phyloP scores from a whole-genome alignment of 2,329 filamentous ascomycete genomes.

The Cladosporium sp. region DNA sequence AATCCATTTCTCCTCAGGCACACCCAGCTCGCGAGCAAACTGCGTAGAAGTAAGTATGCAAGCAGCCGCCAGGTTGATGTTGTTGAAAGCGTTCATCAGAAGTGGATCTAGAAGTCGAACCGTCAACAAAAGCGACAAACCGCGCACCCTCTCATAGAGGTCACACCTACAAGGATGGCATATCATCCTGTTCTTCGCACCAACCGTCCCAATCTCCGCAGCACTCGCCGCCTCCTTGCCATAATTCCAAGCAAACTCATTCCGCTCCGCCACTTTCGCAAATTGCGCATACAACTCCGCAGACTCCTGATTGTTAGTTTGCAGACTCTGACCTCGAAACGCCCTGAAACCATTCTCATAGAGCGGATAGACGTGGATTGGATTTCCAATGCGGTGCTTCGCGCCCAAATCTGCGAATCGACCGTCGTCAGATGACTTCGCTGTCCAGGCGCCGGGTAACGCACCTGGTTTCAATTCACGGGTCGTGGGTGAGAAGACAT shows the following conservation, averaged over 20 bases:
- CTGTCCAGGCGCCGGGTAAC: slow-evolving; percentile 15
- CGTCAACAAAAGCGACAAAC: no score
- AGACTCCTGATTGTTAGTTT: slow-evolving; percentile 53
- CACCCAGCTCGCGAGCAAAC: slow-evolving; percentile 50
- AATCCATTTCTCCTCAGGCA: slow-evolving; percentile 56
- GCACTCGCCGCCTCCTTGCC: slow-evolving; percentile 43
- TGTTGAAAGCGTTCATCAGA: slow-evolving; percentile 70
- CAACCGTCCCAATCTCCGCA: slow-evolving; percentile 52
- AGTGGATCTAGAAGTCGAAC: no score
- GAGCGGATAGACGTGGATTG: slow-evolving; percentile 64
- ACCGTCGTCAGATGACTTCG: slow-evolving; percentile 1
- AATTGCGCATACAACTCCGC: slow-evolving; percentile 56
- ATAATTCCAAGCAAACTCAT: slow-evolving; percentile 56
- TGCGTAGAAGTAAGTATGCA: slow-evolving; percentile 57
- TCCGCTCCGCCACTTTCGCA: slow-evolving; percentile 51
- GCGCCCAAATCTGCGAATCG: slow-evolving; percentile 51
- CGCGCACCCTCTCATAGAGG: no score
- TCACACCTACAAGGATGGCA: slow-evolving; percentile 62
- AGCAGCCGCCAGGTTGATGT: slow-evolving; percentile 60
- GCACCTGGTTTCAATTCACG: slow-evolving; percentile 33
- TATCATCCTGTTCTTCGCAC: slow-evolving; percentile 61
- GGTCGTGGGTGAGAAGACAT: slow-evolving; percentile 50
- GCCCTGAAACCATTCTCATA: slow-evolving; percentile 64
- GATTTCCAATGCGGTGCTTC: slow-evolving; percentile 56
- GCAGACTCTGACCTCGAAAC: slow-evolving; percentile 49